Conservation (phyloP, 305 asterid species). For the Lippia alba region DNA sequence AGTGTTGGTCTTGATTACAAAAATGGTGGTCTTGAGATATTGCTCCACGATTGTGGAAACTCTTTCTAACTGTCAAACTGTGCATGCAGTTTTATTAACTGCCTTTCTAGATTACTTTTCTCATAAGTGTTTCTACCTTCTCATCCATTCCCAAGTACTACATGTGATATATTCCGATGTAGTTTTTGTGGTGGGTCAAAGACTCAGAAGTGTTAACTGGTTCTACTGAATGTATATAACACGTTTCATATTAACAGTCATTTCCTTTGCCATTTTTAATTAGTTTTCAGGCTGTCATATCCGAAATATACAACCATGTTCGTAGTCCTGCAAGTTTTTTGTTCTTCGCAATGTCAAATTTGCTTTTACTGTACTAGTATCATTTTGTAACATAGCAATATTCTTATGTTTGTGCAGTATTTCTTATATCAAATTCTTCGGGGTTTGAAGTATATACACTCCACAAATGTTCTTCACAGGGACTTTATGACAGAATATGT, state of each 20-base stretch:
- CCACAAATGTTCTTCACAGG: conserved; percentile 97
- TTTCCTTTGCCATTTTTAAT: conserved; percentile 4
- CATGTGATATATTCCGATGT: not conserved
- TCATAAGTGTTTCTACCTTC: not conserved
- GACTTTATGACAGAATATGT: conserved; percentile 97
- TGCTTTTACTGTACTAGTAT: conserved; percentile 6
- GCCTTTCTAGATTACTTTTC: conserved; percentile 18
- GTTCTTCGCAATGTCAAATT: conserved; percentile 12
- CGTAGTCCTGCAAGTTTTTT: not conserved
- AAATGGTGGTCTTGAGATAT: not conserved
- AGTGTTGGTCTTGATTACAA: not conserved
- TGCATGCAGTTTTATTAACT: conserved; percentile 3
- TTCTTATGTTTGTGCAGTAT: conserved; percentile 63
- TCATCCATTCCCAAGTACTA: not conserved
- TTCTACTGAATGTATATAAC: conserved; percentile 2
- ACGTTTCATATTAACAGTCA: conserved; percentile 7
- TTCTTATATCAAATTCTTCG: conserved; percentile 99
- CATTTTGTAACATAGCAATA: conserved; percentile 21
- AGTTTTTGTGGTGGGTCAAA: conserved; percentile 11
- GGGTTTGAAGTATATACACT: conserved; percentile 93
- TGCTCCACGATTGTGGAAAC: conserved; percentile 19
- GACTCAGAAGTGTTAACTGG: not conserved
- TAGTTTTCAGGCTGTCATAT: conserved; percentile 7
- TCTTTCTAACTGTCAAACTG: conserved; percentile 1
- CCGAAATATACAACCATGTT: not conserved